These are phyloP conservation scores for Pyrenochaeta sp. DNA, from an alignment of 2,329 filamentous ascomycete species.

Conservation along the genomic window DNA sequence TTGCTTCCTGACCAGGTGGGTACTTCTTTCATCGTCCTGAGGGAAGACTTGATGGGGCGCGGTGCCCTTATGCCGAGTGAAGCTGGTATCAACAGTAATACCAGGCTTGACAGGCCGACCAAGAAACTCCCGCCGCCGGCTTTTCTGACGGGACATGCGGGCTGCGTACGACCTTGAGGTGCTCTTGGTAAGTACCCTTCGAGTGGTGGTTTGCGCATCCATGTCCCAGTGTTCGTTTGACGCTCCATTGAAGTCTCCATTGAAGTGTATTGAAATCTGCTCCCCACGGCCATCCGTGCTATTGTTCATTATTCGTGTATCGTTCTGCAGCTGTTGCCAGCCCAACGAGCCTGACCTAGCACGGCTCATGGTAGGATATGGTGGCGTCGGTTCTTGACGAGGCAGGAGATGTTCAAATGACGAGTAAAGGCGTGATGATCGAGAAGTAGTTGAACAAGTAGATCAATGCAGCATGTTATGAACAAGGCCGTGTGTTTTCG, in stretches of 20 bases:
- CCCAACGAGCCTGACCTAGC: conserved; percentile 14
- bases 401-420: conserved; percentile 5
- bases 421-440: conserved; percentile 12
- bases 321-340: conserved; percentile 21
- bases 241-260: conserved; percentile 29
- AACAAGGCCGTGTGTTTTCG: conserved; percentile 36
- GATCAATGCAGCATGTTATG: conserved; percentile 14
- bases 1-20: conserved; percentile 31
- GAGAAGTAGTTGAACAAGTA: neutral
- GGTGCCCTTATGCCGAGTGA: conserved; percentile 58
- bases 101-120: conserved; percentile 67
- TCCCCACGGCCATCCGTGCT: conserved; percentile 22
- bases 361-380: conserved; percentile 26
- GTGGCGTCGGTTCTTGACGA: conserved; percentile 7
- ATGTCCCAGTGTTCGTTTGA: conserved; percentile 29
- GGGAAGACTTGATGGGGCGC: conserved; percentile 57
- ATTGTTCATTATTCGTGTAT: conserved; percentile 16
- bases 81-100: conserved; percentile 74
- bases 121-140: conserved; percentile 66
- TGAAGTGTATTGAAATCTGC: conserved; percentile 37
- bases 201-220: conserved; percentile 35
- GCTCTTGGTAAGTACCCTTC: conserved; percentile 38
- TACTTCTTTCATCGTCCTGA: conserved; percentile 34
- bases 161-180: conserved; percentile 43
- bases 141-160: conserved; percentile 57